Percentiles rank a stretch among this genome's conserved stretches.
These are phyloP conservation scores for Aphanomyces cochlioides DNA, from an alignment of 352 stramenopile species.

Conservation along the genomic window DNA sequence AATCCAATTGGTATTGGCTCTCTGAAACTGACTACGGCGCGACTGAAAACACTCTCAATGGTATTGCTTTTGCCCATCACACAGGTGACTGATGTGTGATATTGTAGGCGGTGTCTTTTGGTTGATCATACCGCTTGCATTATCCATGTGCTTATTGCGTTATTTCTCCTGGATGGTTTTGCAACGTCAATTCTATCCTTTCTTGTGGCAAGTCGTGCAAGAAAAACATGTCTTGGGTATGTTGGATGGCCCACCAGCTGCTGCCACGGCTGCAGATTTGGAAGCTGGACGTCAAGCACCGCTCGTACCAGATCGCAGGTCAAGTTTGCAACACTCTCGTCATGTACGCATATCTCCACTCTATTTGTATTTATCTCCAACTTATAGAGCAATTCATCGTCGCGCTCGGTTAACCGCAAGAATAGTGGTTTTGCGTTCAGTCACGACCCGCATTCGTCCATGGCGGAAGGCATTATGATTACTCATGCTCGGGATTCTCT, in stretches of 20 bases:
- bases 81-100: not conserved
- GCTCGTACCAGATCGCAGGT: no score
- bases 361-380: not conserved
- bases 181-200: conserved; percentile 67
- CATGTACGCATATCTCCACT: not conserved
- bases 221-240: conserved; percentile 29
- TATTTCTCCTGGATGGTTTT: conserved; percentile 71
- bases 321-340: not conserved
- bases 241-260: not conserved
- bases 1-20: conserved; percentile 55
- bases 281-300: not conserved
- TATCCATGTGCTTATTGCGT: conserved; percentile 53
- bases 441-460: conserved; percentile 71
- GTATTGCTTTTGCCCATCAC: conserved; percentile 8
- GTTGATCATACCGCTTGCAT: conserved; percentile 60
- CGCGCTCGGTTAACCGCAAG: conserved; percentile 15
- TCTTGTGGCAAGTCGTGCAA: conserved; percentile 79
- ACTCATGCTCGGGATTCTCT: conserved; percentile 57
- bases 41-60: conserved; percentile 70
- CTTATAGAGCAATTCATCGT: conserved; percentile 47
- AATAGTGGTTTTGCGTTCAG: conserved; percentile 80
- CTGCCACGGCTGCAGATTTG: not conserved
- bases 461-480: conserved; percentile 77
- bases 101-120: conserved; percentile 40
- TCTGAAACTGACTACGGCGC: conserved; percentile 67